Conservation (phyloP, 2,329 filamentous ascomycete genomes). For the Ascocoryne sarcoides region DNA sequence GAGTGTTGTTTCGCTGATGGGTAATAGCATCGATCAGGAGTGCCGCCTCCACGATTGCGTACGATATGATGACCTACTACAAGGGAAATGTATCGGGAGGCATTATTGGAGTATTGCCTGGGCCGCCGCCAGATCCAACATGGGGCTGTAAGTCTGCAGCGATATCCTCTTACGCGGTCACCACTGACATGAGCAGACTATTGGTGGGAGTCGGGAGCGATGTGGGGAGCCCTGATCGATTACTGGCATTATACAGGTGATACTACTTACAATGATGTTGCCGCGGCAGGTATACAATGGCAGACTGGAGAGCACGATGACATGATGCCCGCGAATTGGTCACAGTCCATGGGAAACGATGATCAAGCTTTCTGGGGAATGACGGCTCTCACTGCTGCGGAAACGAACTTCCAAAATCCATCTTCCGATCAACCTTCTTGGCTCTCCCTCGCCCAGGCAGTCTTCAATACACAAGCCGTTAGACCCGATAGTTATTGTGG, state of each 20-base stretch:
- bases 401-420: slow-evolving; percentile 66
- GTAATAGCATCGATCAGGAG: slow-evolving; percentile 33
- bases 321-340: slow-evolving; percentile 46
- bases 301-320: slow-evolving; percentile 48
- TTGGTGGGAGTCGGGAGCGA: slow-evolving; percentile 54
- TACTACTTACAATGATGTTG: slow-evolving; percentile 45
- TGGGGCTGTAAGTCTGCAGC: slow-evolving; percentile 23
- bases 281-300: slow-evolving; percentile 46
- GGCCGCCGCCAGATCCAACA: slow-evolving; percentile 31
- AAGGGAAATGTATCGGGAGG: slow-evolving; percentile 31
- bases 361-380: slow-evolving; percentile 68
- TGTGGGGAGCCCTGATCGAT: slow-evolving; percentile 51
- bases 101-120: slow-evolving; percentile 41
- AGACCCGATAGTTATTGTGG: slow-evolving; percentile 64
- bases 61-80: slow-evolving; percentile 35
- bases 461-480: slow-evolving; percentile 67
- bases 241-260: slow-evolving; percentile 57
- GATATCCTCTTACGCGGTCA: neutral
- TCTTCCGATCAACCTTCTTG: slow-evolving; percentile 56
- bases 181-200: slow-evolving; percentile 31
- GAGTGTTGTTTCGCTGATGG: slow-evolving; percentile 30
- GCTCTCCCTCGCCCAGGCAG: slow-evolving; percentile 69
- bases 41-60: slow-evolving; percentile 26
- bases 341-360: slow-evolving; percentile 30
- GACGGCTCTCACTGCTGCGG: slow-evolving; percentile 69